Evolutionary conservation across 1,284 basidiomycete genomes (phyloP), one percentile per base, ranked within the genome.

Genomic region (Microbotryum saponariae): DNA sequence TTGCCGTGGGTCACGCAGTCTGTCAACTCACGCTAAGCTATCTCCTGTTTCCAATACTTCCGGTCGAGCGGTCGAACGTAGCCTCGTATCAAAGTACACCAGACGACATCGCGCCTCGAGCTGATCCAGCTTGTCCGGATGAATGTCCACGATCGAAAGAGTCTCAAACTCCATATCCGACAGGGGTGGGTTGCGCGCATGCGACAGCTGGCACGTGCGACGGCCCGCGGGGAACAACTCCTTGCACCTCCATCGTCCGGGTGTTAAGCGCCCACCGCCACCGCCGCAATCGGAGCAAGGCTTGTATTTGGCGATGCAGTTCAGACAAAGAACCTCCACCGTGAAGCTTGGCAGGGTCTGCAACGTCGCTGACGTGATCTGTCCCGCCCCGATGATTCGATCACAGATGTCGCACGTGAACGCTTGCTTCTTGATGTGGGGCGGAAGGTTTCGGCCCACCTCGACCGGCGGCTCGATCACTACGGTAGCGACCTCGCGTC

Each of bases 251-350:
- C 62, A 64, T 4, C 62, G 50, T 4, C 62, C 62, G 6, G 62
- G 62, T 42, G 62, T 64, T 18, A 64, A n/a, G 9, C 62, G 33
- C 9, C 62, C 62, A 1, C 62, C 62, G 1, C 62, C 62, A 3
- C 62, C 62, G 4, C 62, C 62, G 25, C 62, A 64, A 33, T 64
- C 62, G 29, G 59, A 61, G 31, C 62, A 64, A 12, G 62, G 51
- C 16, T 49, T 48, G 44, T 64, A 64, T 54, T 54, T 50, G 7
- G 59, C 62, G 20, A 29, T 16, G 42, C 62, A 64, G 5, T 29
- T 23, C 16, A n/a, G 18, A 48, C 62, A 64, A 51, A 64, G 60
- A n/a, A 60, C 55, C 45, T 64, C 62, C 55, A 57, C 50, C 16
- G 62, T 64, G 33, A 64, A 64, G 21, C 42, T 31, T 23, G 62